Evolutionary conservation across 1,284 basidiomycete species (phyloP).

Genomic region (Pseudozyma flocculosa): DNA sequence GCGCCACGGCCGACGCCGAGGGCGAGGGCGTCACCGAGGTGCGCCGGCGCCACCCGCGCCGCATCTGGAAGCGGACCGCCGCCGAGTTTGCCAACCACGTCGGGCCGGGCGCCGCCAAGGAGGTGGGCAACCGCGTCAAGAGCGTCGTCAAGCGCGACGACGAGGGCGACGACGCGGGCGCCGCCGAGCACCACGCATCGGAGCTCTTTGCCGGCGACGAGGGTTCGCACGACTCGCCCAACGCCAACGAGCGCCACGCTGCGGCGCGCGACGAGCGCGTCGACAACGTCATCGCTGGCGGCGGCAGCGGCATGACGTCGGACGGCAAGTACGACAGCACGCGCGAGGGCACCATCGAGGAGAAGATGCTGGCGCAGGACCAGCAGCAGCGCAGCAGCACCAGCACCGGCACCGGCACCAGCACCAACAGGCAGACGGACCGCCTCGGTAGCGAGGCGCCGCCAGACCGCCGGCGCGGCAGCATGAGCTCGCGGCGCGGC

Average conservation of each 20-base stretch:
- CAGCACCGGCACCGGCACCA: too few species aligned
- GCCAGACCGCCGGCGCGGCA: neutral
- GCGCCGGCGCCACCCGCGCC: neutral
- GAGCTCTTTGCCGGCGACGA: neutral
- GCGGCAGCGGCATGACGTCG: conserved; percentile 19
- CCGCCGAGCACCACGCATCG: conserved; percentile 1
- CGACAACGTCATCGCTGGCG: conserved; percentile 13
- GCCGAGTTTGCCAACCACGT: conserved; percentile 9
- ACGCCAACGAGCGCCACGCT: conserved; percentile 18
- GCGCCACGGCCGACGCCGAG: conserved; percentile 17
- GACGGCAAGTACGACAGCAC: conserved; percentile 34
- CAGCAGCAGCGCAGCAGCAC: neutral
- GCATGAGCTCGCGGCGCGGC: neutral
- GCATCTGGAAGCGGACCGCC: conserved; percentile 7
- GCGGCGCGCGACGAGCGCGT: conserved; percentile 22
- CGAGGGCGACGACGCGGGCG: conserved; percentile 1
- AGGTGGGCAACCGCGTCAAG: conserved; percentile 24
- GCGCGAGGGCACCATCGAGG: conserved; percentile 35
- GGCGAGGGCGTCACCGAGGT: conserved; percentile 9
- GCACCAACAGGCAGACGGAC: too few species aligned
- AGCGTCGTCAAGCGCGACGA: conserved; percentile 5
- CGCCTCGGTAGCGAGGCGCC: too few species aligned
- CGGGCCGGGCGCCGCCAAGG: conserved; percentile 11
- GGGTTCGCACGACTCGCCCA: neutral
- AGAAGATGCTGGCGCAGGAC: conserved; percentile 26